A percentile compares a stretch with the other conserved stretches of the same genome.
Conservation (phyloP, 495 filamentous ascomycete species). For the Aspergillus avenaceus region DNA sequence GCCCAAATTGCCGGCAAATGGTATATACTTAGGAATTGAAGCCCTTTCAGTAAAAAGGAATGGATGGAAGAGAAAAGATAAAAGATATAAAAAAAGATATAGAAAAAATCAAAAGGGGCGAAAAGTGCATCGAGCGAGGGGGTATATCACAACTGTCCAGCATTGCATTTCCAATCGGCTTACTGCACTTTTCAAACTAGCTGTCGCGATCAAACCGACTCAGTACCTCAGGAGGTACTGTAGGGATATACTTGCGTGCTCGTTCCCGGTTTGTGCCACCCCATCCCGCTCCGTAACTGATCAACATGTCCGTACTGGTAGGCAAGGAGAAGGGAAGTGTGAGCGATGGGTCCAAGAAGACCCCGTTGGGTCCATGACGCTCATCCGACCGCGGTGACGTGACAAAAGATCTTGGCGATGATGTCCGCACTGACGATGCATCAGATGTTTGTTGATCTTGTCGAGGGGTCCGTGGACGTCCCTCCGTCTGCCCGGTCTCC, state of each 20-base stretch:
- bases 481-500: conserved; percentile 13
- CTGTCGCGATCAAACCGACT: conserved; percentile 72
- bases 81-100: neutral
- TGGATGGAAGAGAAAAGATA: neutral
- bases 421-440: conserved; percentile 9
- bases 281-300: conserved; percentile 91
- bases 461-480: conserved; percentile 41
- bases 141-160: neutral
- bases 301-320: conserved; percentile 94
- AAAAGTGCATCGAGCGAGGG: neutral
- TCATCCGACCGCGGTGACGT: conserved; percentile 28
- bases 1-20: neutral
- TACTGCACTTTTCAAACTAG: conserved; percentile 1
- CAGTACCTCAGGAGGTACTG: conserved; percentile 88
- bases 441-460: conserved; percentile 37
- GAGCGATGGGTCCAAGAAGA: conserved; percentile 82
- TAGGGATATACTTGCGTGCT: conserved; percentile 94
- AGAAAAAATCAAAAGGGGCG: neutral
- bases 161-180: neutral
- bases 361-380: conserved; percentile 38
- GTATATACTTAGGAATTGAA: neutral
- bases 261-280: conserved; percentile 88
- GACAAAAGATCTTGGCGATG: conserved; percentile 25
- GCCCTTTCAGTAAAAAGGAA: neutral
- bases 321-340: conserved; percentile 94